Base-by-base conservation (phyloP, 2,329 filamentous ascomycete species). In the Alternaria consortialis region DNA sequence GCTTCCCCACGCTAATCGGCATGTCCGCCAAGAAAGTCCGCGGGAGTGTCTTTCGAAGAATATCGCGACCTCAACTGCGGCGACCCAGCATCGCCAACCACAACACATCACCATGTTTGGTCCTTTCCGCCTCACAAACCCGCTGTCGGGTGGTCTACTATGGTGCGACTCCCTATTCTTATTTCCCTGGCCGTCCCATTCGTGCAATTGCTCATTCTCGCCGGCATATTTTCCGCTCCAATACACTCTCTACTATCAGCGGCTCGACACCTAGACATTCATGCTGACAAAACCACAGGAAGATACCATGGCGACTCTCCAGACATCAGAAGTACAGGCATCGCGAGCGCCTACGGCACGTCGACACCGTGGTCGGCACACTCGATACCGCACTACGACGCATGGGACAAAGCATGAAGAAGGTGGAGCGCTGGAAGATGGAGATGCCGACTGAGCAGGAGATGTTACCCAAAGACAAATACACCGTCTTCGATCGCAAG, bases 401-500 rank as follows among this genome's bases (percentile, higher is more conserved):
- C 79, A 85, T 91, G 40, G 77, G 91, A 74, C 87, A 89, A 61
- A 86, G 89, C 47, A 84, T 87, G 56, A 93, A 93, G 81, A 86
- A 92, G 55, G 84, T 99, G 60, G 91, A 97, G 79, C 84, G 90
- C 75, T 99, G 95, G 95, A 97, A 95, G 84, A 85, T 86, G 37
- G 93, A 97, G 81, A 99, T 99, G 95, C 95, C 95, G 23, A 91
- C 88, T 27, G 95, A 99, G 85, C 86, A 88, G 74, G 93, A 98
- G 85, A 99, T 99, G 95, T 79, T 97, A 79, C 91, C 95, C 47
- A 91, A 88, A 81, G 95, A 99, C 83, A 99, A 99, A 83, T 99
- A 99, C 83, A 97, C 93, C 29, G 91, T 99, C 74, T 99, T 98
- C 81, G 94, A 97, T 81, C 90, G 94, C 72, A 97, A 98, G 81